Percentiles rank a stretch among this genome's conserved stretches.
Conservation (phyloP, 306 rosid genomes). For the Erythrophleum fordii region DNA sequence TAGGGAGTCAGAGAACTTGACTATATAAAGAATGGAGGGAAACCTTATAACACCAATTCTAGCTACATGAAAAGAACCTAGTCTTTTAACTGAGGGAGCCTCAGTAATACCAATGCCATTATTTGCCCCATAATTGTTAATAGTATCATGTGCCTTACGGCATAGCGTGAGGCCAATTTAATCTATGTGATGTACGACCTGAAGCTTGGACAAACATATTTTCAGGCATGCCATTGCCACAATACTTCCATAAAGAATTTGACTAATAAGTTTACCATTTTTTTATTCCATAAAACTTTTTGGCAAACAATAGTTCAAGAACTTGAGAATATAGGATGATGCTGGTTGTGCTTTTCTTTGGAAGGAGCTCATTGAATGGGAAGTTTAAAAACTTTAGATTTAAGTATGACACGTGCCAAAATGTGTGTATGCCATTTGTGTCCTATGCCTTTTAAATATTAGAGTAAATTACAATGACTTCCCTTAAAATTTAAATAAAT, state of each 20-base stretch:
- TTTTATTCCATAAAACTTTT: neutral
- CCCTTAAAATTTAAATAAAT: too few relatives aligned
- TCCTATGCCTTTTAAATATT: neutral
- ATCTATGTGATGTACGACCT: constrained; percentile 14
- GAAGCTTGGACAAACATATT: neutral
- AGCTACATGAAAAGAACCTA: neutral
- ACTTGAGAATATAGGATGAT: neutral
- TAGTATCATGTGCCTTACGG: neutral
- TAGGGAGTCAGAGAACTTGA: neutral
- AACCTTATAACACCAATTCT: neutral
- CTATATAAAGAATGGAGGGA: neutral
- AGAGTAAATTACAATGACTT: neutral
- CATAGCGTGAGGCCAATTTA: neutral
- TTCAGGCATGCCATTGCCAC: neutral
- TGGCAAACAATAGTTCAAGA: neutral
- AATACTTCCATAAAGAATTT: neutral
- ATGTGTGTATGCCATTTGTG: neutral
- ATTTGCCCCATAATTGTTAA: neutral
- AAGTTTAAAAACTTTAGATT: neutral
- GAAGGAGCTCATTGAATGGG: neutral
- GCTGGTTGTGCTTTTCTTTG: neutral
- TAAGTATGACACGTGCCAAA: neutral
- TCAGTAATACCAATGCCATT: neutral
- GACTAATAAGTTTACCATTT: neutral
- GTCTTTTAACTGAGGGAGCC: constrained; percentile 1